These are phyloP conservation scores for Avena atlantica DNA, from an alignment of 176 grass and related monocot species.

Conservation along the genomic window DNA sequence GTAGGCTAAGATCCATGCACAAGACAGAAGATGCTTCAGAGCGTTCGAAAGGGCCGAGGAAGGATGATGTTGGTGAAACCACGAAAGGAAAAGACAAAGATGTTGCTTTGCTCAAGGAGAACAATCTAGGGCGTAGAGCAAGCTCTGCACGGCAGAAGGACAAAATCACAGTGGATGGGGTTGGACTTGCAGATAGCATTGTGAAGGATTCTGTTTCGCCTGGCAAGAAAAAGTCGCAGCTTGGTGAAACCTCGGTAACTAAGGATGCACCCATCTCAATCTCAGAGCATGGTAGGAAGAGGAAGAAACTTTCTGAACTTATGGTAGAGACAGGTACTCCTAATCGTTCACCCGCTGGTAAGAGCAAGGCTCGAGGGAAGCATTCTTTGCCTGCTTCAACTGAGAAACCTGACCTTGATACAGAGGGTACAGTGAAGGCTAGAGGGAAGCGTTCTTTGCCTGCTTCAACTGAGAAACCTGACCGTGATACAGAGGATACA, in stretches of 20 bases:
- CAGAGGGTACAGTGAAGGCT: constrained; percentile 7
- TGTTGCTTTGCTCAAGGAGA: constrained; percentile 32
- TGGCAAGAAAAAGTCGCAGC: constrained; percentile 29
- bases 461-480: constrained; percentile 8
- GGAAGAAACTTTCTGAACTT: constrained; percentile 63
- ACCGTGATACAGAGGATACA: background rate
- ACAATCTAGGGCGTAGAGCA: background rate
- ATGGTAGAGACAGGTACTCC: constrained; percentile 38
- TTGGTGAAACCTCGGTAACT: constrained; percentile 17
- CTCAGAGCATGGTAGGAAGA: constrained; percentile 60
- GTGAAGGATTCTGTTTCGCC: constrained; percentile 25
- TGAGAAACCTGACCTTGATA: background rate
- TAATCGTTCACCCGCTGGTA: constrained; percentile 35
- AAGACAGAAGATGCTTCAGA: constrained; percentile 44
- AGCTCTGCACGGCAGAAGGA: constrained; percentile 29
- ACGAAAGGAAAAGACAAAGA: constrained; percentile 20
- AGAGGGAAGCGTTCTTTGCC: constrained; percentile 26
- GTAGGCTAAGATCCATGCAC: constrained; percentile 42
- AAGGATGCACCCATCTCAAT: constrained; percentile 38
- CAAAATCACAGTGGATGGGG: constrained; percentile 39
- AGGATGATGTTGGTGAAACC: constrained; percentile 28
- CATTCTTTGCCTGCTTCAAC: constrained; percentile 10
- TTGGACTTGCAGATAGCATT: constrained; percentile 29
- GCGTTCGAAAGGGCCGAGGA: constrained; percentile 33
- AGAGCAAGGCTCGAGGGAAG: constrained; percentile 45